Evolutionary conservation across 768 basidiomycete species (phyloP).

Genomic region (Lactarius tabidus): DNA sequence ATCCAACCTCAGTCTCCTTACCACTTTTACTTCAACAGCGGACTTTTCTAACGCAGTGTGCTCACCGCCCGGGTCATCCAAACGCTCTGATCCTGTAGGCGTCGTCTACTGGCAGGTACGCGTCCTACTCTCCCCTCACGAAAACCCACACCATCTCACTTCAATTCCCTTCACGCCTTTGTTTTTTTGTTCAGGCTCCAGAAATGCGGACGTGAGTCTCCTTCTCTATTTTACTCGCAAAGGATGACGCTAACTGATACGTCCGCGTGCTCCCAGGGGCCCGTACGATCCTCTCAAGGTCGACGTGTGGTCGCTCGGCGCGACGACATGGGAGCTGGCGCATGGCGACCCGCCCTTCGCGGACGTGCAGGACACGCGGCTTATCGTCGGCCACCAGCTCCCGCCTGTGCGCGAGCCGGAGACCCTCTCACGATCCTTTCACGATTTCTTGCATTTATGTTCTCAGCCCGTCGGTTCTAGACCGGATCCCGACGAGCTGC

Average conservation of each 20-base stretch:
- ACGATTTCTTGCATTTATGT: slow-evolving; percentile 27
- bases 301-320: slow-evolving; percentile 27
- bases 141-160: too few relatives aligned
- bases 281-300: slow-evolving; percentile 25
- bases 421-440: slow-evolving; percentile 23
- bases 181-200: slow-evolving; percentile 45
- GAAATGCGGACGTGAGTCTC: slow-evolving; percentile 63
- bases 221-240: not conserved
- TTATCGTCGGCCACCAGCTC: slow-evolving; percentile 13
- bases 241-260: not conserved
- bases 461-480: slow-evolving; percentile 24
- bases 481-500: slow-evolving; percentile 25
- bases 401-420: slow-evolving; percentile 24
- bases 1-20: not conserved
- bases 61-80: slow-evolving; percentile 48
- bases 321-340: slow-evolving; percentile 26
- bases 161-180: not conserved
- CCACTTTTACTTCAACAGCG: slow-evolving; percentile 34
- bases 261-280: slow-evolving; percentile 11
- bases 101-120: slow-evolving; percentile 78
- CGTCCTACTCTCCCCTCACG: not conserved
- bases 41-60: slow-evolving; percentile 78
- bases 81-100: slow-evolving; percentile 56
- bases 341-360: slow-evolving; percentile 22
- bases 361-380: slow-evolving; percentile 23